phyloP scores from a whole-genome alignment of 495 filamentous ascomycete genomes.

The Chaetomium cochliodes region DNA sequence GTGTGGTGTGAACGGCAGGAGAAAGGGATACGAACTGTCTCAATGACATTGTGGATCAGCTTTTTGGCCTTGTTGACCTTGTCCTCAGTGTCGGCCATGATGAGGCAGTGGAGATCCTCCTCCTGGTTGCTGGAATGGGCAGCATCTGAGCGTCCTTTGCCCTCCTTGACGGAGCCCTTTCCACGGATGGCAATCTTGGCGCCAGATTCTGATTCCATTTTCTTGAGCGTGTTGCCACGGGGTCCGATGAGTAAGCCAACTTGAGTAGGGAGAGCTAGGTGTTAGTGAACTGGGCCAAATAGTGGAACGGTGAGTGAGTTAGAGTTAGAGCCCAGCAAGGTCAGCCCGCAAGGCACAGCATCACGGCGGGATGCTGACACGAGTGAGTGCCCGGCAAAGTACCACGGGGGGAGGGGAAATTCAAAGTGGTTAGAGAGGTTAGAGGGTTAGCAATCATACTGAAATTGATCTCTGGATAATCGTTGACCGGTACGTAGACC shows the following conservation, averaged over 20 bases:
- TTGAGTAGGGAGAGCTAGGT: slow-evolving; percentile 83
- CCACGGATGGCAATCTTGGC: slow-evolving; percentile 99
- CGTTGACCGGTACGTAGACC: slow-evolving; percentile 99
- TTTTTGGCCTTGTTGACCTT: slow-evolving; percentile 98
- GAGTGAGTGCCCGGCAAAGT: slow-evolving; percentile 37
- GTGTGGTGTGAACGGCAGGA: neutral
- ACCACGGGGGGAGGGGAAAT: slow-evolving; percentile 38
- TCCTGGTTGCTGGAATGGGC: slow-evolving; percentile 99
- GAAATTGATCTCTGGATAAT: slow-evolving; percentile 99
- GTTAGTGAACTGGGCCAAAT: slow-evolving; percentile 70
- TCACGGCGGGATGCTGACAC: slow-evolving; percentile 30
- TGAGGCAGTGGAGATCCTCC: slow-evolving; percentile 96
- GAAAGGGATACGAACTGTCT: slow-evolving; percentile 70
- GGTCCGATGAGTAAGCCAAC: slow-evolving; percentile 99
- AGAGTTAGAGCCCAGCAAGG: slow-evolving; percentile 43
- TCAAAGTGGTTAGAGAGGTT: slow-evolving; percentile 67
- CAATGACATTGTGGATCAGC: slow-evolving; percentile 94
- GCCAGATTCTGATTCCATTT: slow-evolving; percentile 95
- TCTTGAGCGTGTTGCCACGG: slow-evolving; percentile 98
- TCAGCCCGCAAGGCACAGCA: slow-evolving; percentile 35
- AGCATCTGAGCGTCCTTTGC: slow-evolving; percentile 96
- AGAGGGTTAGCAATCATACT: slow-evolving; percentile 99
- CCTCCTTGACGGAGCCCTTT: slow-evolving; percentile 99
- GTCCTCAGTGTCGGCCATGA: slow-evolving; percentile 98
- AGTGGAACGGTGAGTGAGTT: slow-evolving; percentile 42